These are phyloP conservation scores for Alternaria viburni DNA, from an alignment of 2,329 filamentous ascomycete genomes.

Conservation along the genomic window DNA sequence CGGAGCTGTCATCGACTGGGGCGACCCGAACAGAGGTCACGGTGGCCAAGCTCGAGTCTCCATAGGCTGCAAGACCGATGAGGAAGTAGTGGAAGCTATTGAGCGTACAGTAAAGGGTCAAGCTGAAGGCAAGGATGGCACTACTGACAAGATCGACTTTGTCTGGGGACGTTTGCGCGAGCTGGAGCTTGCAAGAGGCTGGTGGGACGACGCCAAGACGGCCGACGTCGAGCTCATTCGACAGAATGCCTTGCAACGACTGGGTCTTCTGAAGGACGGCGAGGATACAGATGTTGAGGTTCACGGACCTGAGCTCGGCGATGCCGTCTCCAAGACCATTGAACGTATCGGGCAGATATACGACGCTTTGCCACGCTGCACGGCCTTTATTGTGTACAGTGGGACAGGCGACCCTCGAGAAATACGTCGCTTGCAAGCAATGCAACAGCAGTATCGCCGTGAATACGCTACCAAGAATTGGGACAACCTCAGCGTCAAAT, in stretches of 20 bases:
- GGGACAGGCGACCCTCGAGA: constrained; percentile 69
- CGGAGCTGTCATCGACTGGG: constrained; percentile 87
- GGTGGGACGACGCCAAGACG: constrained; percentile 61
- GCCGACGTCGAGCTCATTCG: constrained; percentile 45
- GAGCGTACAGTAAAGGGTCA: constrained; percentile 60
- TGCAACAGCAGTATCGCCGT: constrained; percentile 62
- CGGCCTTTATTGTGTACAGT: constrained; percentile 67
- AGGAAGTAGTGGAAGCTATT: constrained; percentile 63
- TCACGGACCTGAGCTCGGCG: constrained; percentile 47
- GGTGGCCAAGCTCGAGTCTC: constrained; percentile 62
- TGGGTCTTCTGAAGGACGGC: constrained; percentile 25
- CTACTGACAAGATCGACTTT: constrained; percentile 64
- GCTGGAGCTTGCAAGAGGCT: constrained; percentile 65
- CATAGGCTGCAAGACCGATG: constrained; percentile 64
- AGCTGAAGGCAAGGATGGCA: constrained; percentile 50
- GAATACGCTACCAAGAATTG: constrained; percentile 67
- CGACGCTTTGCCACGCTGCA: constrained; percentile 63
- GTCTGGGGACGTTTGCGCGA: constrained; percentile 68
- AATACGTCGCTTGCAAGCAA: constrained; percentile 60
- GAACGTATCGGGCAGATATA: constrained; percentile 60
- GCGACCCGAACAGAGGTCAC: constrained; percentile 71
- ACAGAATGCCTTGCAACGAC: constrained; percentile 31
- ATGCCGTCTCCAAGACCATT: constrained; percentile 58
- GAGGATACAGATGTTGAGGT: constrained; percentile 29
- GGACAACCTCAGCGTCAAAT: constrained; percentile 67